Conservation (phyloP, 2,329 filamentous ascomycete species). For the Alternaria angustiovoidea region DNA sequence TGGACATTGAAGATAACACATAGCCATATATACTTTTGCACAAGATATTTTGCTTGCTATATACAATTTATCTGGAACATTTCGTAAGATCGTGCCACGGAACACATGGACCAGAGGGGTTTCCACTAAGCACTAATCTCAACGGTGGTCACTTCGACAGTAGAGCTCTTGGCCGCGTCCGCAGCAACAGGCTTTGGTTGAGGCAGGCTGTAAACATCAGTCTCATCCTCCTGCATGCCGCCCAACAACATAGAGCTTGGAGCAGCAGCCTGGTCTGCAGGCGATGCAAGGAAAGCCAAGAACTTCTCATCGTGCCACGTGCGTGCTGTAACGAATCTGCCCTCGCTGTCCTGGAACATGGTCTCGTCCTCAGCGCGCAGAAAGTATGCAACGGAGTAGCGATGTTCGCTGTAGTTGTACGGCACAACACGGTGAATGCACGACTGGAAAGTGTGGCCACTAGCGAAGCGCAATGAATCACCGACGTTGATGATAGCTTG, state of each 20-base stretch:
- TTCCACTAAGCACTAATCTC: conserved; percentile 10
- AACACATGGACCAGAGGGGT: not conserved
- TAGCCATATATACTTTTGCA: not conserved
- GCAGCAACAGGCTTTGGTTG: conserved; percentile 1
- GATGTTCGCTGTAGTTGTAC: conserved; percentile 61
- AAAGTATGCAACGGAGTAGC: conserved; percentile 68
- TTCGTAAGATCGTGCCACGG: not conserved
- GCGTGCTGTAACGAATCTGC: conserved; percentile 61
- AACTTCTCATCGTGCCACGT: conserved; percentile 49
- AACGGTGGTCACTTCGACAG: conserved; percentile 9
- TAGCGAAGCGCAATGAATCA: conserved; percentile 66
- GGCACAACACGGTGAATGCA: conserved; percentile 68
- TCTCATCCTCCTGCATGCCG: conserved; percentile 16
- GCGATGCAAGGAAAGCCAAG: conserved; percentile 35
- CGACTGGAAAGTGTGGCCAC: conserved; percentile 62
- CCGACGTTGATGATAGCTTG: conserved; percentile 66
- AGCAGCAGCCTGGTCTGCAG: conserved; percentile 14
- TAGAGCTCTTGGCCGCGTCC: not conserved
- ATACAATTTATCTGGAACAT: not conserved
- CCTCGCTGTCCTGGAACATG: conserved; percentile 64
- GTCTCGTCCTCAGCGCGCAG: conserved; percentile 65
- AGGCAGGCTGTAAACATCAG: conserved; percentile 6
- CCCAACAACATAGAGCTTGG: conserved; percentile 14
- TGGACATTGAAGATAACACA: not conserved
- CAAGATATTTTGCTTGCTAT: not conserved